Evolutionary conservation across 2,329 filamentous ascomycete species (phyloP).

Genomic region (Mycocentrospora acerina): DNA sequence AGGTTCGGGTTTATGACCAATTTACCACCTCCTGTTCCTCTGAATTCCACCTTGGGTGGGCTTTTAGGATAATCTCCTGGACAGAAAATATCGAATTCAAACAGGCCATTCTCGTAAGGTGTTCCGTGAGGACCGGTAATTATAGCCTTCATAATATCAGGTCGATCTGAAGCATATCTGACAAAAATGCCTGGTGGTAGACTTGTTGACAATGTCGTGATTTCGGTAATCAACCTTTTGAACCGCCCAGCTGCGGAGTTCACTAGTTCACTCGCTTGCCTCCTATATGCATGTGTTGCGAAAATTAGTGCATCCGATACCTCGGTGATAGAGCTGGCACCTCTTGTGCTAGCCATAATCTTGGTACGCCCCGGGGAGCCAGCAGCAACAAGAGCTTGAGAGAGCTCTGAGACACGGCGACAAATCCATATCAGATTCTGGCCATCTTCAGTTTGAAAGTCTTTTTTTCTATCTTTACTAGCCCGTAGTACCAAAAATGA

Average conservation of each 20-base stretch:
- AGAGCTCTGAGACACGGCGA: slow-evolving; percentile 31
- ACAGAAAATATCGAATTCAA: slow-evolving; percentile 58
- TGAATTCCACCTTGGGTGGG: slow-evolving; percentile 49
- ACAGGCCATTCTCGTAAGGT: slow-evolving; percentile 57
- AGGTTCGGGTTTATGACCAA: slow-evolving; percentile 56
- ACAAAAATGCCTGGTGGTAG: slow-evolving; percentile 57
- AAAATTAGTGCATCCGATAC: slow-evolving; percentile 44
- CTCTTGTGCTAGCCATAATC: slow-evolving; percentile 12
- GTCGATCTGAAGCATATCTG: slow-evolving; percentile 47
- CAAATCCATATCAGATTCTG: slow-evolving; percentile 39
- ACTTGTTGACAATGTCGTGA: slow-evolving; percentile 48
- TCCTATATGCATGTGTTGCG: slow-evolving; percentile 19
- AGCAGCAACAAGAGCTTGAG: slow-evolving; percentile 18
- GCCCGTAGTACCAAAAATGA: slow-evolving; percentile 22
- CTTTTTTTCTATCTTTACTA: slow-evolving; percentile 13
- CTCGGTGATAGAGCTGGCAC: slow-evolving; percentile 26
- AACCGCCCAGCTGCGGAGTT: slow-evolving; percentile 45
- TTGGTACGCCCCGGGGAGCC: background rate
- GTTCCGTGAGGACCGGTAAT: slow-evolving; percentile 54
- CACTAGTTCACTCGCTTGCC: slow-evolving; percentile 7
- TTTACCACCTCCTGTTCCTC: slow-evolving; percentile 47
- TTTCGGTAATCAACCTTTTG: slow-evolving; percentile 46
- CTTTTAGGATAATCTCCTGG: slow-evolving; percentile 44
- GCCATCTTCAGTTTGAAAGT: slow-evolving; percentile 25
- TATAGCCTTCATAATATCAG: slow-evolving; percentile 54